These are phyloP conservation scores for Diplogelasinospora grovesii DNA, from an alignment of 495 filamentous ascomycete genomes.

Conservation along the genomic window DNA sequence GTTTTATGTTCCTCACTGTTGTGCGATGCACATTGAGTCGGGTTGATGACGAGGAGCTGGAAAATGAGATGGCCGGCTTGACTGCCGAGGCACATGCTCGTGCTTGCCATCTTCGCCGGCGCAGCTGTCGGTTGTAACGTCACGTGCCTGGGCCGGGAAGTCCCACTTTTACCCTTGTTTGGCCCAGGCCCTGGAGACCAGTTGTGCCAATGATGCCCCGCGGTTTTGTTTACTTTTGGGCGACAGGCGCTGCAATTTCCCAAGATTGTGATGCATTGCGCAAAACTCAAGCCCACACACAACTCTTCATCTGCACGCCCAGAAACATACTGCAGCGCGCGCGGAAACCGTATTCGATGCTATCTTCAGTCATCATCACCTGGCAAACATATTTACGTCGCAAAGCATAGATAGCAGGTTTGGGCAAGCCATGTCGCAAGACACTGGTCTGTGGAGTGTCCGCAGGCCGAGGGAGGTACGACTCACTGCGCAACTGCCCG, in stretches of 20 bases:
- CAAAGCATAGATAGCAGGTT: too few species aligned
- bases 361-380: too few species aligned
- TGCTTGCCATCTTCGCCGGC: background rate
- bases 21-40: background rate
- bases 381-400: too few species aligned
- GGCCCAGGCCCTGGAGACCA: background rate
- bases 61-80: constrained; percentile 11
- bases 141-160: constrained; percentile 4
- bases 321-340: too few species aligned
- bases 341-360: too few species aligned
- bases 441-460: constrained; percentile 67
- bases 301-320: too few species aligned
- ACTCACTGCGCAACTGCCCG: background rate
- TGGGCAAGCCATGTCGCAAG: constrained; percentile 75
- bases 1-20: too few species aligned
- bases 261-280: too few species aligned
- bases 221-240: constrained; percentile 25
- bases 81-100: constrained; percentile 16
- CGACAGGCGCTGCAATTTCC: constrained; percentile 12
- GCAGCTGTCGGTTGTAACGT: background rate
- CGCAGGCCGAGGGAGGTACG: constrained; percentile 67
- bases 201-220: constrained; percentile 14
- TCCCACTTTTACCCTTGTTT: constrained; percentile 6
- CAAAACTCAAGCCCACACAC: background rate
- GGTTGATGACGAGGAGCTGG: background rate